Base-by-base conservation (phyloP, 257 asterid genomes). In the Orobanche coerulescens region DNA sequence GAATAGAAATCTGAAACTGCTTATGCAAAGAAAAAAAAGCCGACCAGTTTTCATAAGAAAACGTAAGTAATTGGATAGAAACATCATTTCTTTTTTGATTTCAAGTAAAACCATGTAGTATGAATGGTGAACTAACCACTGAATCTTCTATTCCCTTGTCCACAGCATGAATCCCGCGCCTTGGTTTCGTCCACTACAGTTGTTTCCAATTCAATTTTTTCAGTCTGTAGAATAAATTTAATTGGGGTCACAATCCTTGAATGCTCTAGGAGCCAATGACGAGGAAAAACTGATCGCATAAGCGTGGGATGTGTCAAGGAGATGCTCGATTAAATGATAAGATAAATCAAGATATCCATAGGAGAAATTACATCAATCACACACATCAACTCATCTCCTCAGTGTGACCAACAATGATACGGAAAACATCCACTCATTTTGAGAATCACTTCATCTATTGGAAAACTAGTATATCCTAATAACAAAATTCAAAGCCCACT, bases 1-100 rank as follows among this genome's bases (percentile, higher is more conserved):
- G 98, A 93, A 70, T 93, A 86, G 78, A 93, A 93, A 83, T 93
- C 98, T 89, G 84, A 50, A 70, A 68, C 73, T 47, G 54, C 54
- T 47, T 10, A 43, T 4, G 8, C 20, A 7, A 19, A 47, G 13
- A 23, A 11, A 19, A 43, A 19, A 6, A 47, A 47, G 30, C 30
- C 6, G 20, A 47, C 9, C n/a, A 47, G 2, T 11, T 47, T 19
- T 18, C 13, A 2, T 19, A 5, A 18, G 30, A 20, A 19, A 19
- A 47, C 28, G 8, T 47, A 0, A 47, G n/a, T 18, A 19, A 47
- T 18, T 9, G 54, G 54, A 20, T 19, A 47, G 2, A 47, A 47
- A 47, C 26, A 11, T 5, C 30, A 47, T 20, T 14, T 8, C 6
- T n/a, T 43, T 16, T 43, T 16, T 47, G 24, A 47, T 8, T 46